Conservation (phyloP, 2,329 filamentous ascomycete species). For the Epichloe scottii region DNA sequence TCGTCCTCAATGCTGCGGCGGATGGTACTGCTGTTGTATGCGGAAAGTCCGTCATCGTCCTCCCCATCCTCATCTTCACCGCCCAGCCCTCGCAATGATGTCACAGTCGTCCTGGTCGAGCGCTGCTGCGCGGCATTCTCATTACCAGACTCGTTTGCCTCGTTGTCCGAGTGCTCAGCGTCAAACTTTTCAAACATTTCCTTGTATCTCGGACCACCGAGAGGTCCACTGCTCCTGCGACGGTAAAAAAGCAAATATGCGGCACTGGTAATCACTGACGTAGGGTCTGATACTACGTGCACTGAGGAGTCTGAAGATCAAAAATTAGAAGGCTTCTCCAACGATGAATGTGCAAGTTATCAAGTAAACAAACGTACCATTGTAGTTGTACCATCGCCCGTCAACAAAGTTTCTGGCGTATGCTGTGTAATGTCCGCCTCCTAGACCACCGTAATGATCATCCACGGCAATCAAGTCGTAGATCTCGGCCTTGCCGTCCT, state of each 20-base stretch:
- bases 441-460: conserved; percentile 86
- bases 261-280: conserved; percentile 55
- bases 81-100: conserved; percentile 13
- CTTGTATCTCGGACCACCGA: conserved; percentile 68
- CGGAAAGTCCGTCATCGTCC: conserved; percentile 20
- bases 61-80: conserved; percentile 16
- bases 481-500: conserved; percentile 67
- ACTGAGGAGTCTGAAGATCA: conserved; percentile 57
- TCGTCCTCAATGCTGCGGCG: conserved; percentile 34
- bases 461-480: conserved; percentile 95
- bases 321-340: not conserved
- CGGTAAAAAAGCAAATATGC: conserved; percentile 96
- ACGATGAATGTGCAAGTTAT: not conserved
- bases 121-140: conserved; percentile 36
- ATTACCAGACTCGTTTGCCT: conserved; percentile 54
- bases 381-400: conserved; percentile 88
- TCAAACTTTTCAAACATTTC: conserved; percentile 55
- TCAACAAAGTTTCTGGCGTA: conserved; percentile 88
- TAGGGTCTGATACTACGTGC: conserved; percentile 44
- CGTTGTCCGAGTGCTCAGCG: conserved; percentile 32
- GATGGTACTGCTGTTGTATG: conserved; percentile 20
- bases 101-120: conserved; percentile 31
- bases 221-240: conserved; percentile 60
- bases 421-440: conserved; percentile 92
- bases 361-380: conserved; percentile 48